Conservation (phyloP, 2,329 filamentous ascomycete genomes). For the Phialemonium atrogriseum region DNA sequence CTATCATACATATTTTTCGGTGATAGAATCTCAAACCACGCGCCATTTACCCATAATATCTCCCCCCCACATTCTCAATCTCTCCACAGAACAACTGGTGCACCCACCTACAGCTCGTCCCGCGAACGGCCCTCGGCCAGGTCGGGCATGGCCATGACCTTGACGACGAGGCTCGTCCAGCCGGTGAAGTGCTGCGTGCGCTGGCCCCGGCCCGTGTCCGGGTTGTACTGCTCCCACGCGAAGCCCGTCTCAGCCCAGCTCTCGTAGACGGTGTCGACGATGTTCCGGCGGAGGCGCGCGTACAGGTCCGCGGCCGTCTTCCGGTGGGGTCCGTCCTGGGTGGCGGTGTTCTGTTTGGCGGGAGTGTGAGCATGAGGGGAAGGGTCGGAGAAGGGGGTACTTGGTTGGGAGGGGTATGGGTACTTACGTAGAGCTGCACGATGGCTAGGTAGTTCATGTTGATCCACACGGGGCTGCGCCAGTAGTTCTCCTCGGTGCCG, state of each 20-base stretch:
- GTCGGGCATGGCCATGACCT: constrained; percentile 93
- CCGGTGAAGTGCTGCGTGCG: constrained; percentile 96
- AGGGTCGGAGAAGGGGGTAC: not conserved
- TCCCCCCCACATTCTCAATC: not conserved
- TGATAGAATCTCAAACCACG: too few species aligned
- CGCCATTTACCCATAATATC: too few species aligned
- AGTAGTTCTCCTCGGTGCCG: constrained; percentile 92
- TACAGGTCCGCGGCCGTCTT: constrained; percentile 66
- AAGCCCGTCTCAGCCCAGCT: constrained; percentile 90
- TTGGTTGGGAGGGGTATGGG: too few species aligned
- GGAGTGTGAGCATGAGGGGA: constrained; percentile 8
- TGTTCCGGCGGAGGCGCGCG: constrained; percentile 66
- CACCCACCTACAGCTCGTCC: constrained; percentile 40
- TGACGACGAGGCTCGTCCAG: constrained; percentile 97
- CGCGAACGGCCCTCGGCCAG: constrained; percentile 28
- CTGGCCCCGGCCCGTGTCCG: constrained; percentile 87
- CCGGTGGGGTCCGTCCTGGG: constrained; percentile 58
- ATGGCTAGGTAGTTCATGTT: constrained; percentile 91
- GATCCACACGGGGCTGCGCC: constrained; percentile 90
- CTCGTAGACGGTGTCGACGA: constrained; percentile 81
- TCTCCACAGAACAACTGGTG: not conserved
- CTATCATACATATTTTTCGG: too few species aligned
- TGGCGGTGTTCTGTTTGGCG: constrained; percentile 52
- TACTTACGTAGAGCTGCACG: constrained; percentile 67
- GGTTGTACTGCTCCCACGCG: constrained; percentile 97